Percentiles rank a stretch among this genome's conserved stretches.
phyloP scores from a whole-genome alignment of 768 basidiomycete genomes.

The Lactarius indigo region DNA sequence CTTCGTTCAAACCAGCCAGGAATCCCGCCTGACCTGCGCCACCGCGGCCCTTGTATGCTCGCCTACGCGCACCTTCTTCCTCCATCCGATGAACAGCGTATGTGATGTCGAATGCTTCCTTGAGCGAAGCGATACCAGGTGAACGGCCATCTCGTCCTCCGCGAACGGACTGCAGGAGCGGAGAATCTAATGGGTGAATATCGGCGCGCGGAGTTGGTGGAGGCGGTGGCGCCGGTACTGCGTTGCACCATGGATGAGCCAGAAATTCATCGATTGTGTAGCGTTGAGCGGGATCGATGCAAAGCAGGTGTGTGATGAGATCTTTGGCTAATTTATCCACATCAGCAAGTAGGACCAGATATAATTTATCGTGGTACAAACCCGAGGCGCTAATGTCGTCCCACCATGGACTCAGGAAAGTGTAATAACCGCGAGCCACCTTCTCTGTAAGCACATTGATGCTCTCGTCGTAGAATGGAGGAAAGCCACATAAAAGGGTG shows the following conservation, averaged over 20 bases:
- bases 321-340: slow-evolving; percentile 73
- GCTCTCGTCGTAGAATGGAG: slow-evolving; percentile 98
- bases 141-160: slow-evolving; percentile 77
- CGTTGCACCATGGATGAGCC: slow-evolving; percentile 92
- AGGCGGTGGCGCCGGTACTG: slow-evolving; percentile 56
- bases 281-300: slow-evolving; percentile 91
- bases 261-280: slow-evolving; percentile 99
- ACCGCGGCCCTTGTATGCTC: slow-evolving; percentile 75
- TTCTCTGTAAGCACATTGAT: slow-evolving; percentile 98
- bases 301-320: slow-evolving; percentile 89
- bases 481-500: slow-evolving; percentile 95
- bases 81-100: slow-evolving; percentile 99
- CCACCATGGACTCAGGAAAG: slow-evolving; percentile 99
- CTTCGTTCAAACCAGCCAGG: slow-evolving; percentile 86
- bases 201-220: slow-evolving; percentile 59
- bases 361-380: slow-evolving; percentile 34
- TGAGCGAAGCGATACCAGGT: slow-evolving; percentile 88
- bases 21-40: slow-evolving; percentile 75
- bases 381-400: slow-evolving; percentile 86
- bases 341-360: slow-evolving; percentile 16
- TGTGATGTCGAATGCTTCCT: slow-evolving; percentile 98
- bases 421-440: slow-evolving; percentile 95
- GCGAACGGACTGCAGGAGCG: slow-evolving; percentile 76
- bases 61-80: slow-evolving; percentile 88
- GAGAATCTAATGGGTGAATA: slow-evolving; percentile 71